A percentile compares a stretch with the other conserved stretches of the same genome.
These are phyloP conservation scores for Sphaerulina populicola DNA, from an alignment of 2,329 filamentous ascomycete species.

Conservation along the genomic window DNA sequence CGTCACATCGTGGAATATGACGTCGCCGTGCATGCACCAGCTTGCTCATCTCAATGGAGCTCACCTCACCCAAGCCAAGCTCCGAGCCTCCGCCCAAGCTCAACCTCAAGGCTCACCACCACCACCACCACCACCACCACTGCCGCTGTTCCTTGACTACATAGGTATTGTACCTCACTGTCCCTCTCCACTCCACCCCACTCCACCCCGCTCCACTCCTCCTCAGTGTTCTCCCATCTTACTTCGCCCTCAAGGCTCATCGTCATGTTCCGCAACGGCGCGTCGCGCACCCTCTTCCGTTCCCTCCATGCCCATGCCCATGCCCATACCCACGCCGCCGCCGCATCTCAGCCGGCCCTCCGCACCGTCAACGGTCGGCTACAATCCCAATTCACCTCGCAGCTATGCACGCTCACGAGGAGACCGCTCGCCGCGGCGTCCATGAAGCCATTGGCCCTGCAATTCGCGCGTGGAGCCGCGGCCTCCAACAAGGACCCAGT, in stretches of 20 bases:
- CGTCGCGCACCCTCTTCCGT: constrained; percentile 36
- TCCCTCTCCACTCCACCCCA: constrained; percentile 2
- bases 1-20: no score
- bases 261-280: constrained; percentile 40
- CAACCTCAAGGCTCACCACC: no score
- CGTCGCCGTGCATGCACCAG: no score
- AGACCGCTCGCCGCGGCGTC: constrained; percentile 30
- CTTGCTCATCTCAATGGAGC: no score
- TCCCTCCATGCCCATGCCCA: constrained; percentile 26
- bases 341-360: constrained; percentile 17
- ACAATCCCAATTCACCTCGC: constrained; percentile 35
- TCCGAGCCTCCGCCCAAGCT: no score
- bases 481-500: constrained; percentile 23
- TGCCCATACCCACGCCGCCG: no score
- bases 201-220: neutral
- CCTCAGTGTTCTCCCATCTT: neutral
- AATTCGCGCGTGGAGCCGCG: constrained; percentile 18
- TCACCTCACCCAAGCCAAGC: no score
- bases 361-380: constrained; percentile 28
- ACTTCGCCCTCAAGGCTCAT: neutral
- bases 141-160: neutral
- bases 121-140: no score
- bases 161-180: neutral
- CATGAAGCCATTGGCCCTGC: constrained; percentile 31
- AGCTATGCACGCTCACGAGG: constrained; percentile 36